Evolutionary conservation across 73 alveolate species (phyloP).

Genomic region (Blepharisma stoltei): DNA sequence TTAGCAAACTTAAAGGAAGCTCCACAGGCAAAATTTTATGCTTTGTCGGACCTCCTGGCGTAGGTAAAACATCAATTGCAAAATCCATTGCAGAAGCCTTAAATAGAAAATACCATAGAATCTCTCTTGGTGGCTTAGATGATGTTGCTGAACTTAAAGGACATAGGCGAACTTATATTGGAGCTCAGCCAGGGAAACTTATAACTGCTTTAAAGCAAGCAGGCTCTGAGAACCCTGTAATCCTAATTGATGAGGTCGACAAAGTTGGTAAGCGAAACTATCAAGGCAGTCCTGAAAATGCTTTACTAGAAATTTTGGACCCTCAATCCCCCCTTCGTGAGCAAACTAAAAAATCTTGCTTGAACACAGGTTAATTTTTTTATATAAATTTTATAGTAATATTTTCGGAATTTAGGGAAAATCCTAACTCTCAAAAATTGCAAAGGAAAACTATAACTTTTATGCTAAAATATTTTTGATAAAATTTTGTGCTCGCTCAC

Average conservation of each 20-base stretch:
- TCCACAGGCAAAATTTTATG: constrained; percentile 81
- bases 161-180: constrained; percentile 80
- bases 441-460: too few species aligned
- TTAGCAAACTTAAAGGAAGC: constrained; percentile 60
- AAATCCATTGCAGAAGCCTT: constrained; percentile 46
- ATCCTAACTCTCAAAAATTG: too few species aligned
- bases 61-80: constrained; percentile 83
- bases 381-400: too few species aligned
- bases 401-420: too few species aligned
- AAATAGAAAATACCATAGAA: constrained; percentile 67
- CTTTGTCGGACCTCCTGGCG: constrained; percentile 93
- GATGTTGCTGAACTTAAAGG: constrained; percentile 77
- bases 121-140: constrained; percentile 80
- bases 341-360: too few species aligned
- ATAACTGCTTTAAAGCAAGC: constrained; percentile 60
- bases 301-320: constrained; percentile 72
- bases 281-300: constrained; percentile 74
- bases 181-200: constrained; percentile 83
- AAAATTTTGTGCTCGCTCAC: too few species aligned
- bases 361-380: too few species aligned
- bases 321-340: too few species aligned
- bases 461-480: too few species aligned
- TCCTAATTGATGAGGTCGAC: constrained; percentile 74
- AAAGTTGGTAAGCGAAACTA: constrained; percentile 52
- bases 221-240: constrained; percentile 72